phyloP scores from a whole-genome alignment of 345 rosid species.

The Linum trigynum region DNA sequence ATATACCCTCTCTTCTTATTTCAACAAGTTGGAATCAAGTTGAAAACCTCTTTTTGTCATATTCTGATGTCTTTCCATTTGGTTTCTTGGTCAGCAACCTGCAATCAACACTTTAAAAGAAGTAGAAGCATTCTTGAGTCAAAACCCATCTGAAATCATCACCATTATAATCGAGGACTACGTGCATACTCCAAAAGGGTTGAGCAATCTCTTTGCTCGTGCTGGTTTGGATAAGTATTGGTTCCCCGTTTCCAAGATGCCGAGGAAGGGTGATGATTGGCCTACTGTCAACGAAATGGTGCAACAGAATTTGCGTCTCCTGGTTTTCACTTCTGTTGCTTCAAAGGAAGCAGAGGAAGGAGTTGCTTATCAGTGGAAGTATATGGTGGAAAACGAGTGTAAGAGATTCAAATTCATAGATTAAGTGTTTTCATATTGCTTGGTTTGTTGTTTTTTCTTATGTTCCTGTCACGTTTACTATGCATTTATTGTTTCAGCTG shows the following conservation, averaged over 20 bases:
- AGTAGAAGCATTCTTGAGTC: constrained; percentile 77
- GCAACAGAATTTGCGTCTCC: constrained; percentile 64
- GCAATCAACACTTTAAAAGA: constrained; percentile 77
- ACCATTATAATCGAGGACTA: constrained; percentile 92
- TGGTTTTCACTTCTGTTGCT: constrained; percentile 87
- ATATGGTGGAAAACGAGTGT: constrained; percentile 84
- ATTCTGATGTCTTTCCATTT: constrained; percentile 8
- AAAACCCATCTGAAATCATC: constrained; percentile 71
- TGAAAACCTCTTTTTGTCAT: background rate
- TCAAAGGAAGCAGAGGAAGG: constrained; percentile 97
- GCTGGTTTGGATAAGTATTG: constrained; percentile 81
- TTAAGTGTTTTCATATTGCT: background rate
- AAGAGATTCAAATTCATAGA: constrained; percentile 16
- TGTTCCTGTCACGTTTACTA: background rate
- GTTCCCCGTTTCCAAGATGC: constrained; percentile 92
- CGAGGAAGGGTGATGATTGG: constrained; percentile 90
- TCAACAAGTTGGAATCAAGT: constrained; percentile 6
- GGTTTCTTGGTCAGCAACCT: constrained; percentile 58
- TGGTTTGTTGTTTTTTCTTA: background rate
- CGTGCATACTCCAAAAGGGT: constrained; percentile 81
- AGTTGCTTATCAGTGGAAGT: constrained; percentile 92
- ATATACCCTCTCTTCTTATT: constrained; percentile 16
- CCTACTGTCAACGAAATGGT: constrained; percentile 88
- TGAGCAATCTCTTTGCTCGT: constrained; percentile 50
- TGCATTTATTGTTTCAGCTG: constrained; percentile 50